A percentile compares a stretch with the other conserved stretches of the same genome.
phyloP scores from a whole-genome alignment of 2,329 filamentous ascomycete genomes.

The Calonectria pauciramosa region DNA sequence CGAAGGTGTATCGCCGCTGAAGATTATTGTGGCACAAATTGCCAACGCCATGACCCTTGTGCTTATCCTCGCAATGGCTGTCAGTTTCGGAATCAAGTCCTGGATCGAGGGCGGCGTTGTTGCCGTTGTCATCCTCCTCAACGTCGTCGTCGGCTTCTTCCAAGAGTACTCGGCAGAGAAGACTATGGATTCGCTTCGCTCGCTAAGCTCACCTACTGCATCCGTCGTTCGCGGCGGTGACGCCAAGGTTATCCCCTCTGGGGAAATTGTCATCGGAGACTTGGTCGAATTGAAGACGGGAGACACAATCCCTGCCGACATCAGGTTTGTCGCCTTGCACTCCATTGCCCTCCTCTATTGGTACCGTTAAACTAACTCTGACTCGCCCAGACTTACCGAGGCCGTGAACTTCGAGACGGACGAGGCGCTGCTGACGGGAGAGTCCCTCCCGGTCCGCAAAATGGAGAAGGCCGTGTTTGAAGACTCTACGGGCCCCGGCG shows the following conservation, averaged over 20 bases:
- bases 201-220: constrained; percentile 60
- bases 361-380: neutral
- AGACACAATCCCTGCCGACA: constrained; percentile 72
- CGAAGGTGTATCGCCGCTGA: constrained; percentile 65
- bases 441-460: constrained; percentile 73
- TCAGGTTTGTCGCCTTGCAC: constrained; percentile 42
- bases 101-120: constrained; percentile 74
- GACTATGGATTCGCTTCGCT: constrained; percentile 63
- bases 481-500: constrained; percentile 62
- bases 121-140: constrained; percentile 69
- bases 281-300: constrained; percentile 68
- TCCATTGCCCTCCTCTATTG: neutral
- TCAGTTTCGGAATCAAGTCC: constrained; percentile 69
- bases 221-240: constrained; percentile 59
- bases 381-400: constrained; percentile 55
- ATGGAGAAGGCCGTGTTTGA: constrained; percentile 59
- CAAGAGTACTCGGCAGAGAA: constrained; percentile 63
- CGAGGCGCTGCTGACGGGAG: constrained; percentile 75
- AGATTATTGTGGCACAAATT: constrained; percentile 74
- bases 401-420: constrained; percentile 78
- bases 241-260: constrained; percentile 53
- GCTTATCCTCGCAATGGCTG: constrained; percentile 69
- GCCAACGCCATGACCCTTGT: constrained; percentile 76
- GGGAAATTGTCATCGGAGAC: constrained; percentile 70
- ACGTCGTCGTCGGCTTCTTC: constrained; percentile 66